Percentiles rank a stretch among this genome's conserved stretches.
phyloP scores from a whole-genome alignment of 257 asterid genomes.

The Fraxinus pennsylvanica region DNA sequence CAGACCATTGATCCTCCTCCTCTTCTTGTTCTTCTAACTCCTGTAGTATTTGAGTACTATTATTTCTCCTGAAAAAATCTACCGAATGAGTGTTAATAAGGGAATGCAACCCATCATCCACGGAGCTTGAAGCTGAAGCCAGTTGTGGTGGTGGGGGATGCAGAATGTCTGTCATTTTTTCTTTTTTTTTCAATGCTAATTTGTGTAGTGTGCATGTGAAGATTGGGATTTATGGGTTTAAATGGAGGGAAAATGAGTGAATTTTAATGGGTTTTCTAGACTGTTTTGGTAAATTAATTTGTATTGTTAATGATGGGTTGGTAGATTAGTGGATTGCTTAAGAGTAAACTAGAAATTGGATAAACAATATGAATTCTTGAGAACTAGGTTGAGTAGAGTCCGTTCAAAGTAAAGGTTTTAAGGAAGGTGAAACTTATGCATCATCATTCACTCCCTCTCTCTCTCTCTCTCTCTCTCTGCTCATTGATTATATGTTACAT shows the following conservation, averaged over 20 bases:
- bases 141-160: slow-evolving; percentile 47
- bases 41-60: slow-evolving; percentile 13
- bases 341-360: neutral
- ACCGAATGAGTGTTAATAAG: slow-evolving; percentile 32
- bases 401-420: slow-evolving; percentile 62
- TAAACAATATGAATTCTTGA: slow-evolving; percentile 2
- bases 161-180: slow-evolving; percentile 55
- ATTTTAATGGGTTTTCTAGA: slow-evolving; percentile 31
- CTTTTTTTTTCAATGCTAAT: slow-evolving; percentile 21
- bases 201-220: slow-evolving; percentile 39
- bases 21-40: slow-evolving; percentile 22
- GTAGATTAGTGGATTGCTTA: slow-evolving; percentile 16
- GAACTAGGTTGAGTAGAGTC: slow-evolving; percentile 46
- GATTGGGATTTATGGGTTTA: slow-evolving; percentile 27
- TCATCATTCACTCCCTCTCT: slow-evolving; percentile 40
- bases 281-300: slow-evolving; percentile 8
- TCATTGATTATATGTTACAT: slow-evolving; percentile 1
- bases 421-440: slow-evolving; percentile 61
- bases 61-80: slow-evolving; percentile 35
- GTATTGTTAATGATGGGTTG: slow-evolving; percentile 28
- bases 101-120: slow-evolving; percentile 55
- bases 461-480: slow-evolving; percentile 28
- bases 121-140: slow-evolving; percentile 65
- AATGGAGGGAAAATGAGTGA: too few relatives aligned
- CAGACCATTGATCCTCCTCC: slow-evolving; percentile 34